Evolutionary conservation across 768 basidiomycete species (phyloP).

Genomic region (Tricholoma saponaceum): DNA sequence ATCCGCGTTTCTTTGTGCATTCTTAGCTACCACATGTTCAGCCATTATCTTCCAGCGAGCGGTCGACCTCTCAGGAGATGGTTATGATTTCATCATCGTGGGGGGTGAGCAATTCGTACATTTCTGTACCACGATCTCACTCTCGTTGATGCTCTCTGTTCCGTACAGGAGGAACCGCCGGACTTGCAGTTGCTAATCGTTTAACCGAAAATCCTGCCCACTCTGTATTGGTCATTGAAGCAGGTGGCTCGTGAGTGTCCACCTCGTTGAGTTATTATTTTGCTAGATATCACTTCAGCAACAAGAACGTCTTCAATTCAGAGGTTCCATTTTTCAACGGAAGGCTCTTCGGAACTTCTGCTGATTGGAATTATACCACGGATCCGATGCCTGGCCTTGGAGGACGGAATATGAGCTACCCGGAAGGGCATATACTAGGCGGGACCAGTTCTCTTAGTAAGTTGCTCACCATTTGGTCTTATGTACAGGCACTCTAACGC

Average conservation of each 20-base stretch:
- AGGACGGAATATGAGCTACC: slow-evolving; percentile 15
- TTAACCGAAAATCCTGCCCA: slow-evolving; percentile 6
- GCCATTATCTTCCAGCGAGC: slow-evolving; percentile 5
- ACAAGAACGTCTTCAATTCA: slow-evolving; percentile 17
- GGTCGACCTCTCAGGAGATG: slow-evolving; percentile 7
- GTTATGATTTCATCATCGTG: slow-evolving; percentile 12
- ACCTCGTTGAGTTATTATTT: neutral
- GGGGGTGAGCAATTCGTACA: slow-evolving; percentile 3
- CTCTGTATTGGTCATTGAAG: slow-evolving; percentile 12
- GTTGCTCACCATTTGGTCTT: neutral
- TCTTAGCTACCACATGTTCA: neutral
- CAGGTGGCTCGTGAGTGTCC: slow-evolving; percentile 9
- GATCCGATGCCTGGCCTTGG: slow-evolving; percentile 17
- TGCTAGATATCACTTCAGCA: slow-evolving; percentile 6
- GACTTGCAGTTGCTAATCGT: slow-evolving; percentile 12
- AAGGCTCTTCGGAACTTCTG: slow-evolving; percentile 10
- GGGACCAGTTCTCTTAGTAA: slow-evolving; percentile 27
- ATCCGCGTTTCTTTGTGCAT: neutral
- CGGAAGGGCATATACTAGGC: slow-evolving; percentile 25
- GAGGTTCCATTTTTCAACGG: slow-evolving; percentile 19
- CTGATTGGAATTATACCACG: slow-evolving; percentile 30
- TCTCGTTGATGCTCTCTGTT: neutral
- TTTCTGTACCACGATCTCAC: neutral
- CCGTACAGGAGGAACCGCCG: slow-evolving; percentile 12
- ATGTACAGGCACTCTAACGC: neutral